These are phyloP conservation scores for Plasmodium cynomolgi DNA, from an alignment of 169 alveolate genomes.

Conservation along the genomic window DNA sequence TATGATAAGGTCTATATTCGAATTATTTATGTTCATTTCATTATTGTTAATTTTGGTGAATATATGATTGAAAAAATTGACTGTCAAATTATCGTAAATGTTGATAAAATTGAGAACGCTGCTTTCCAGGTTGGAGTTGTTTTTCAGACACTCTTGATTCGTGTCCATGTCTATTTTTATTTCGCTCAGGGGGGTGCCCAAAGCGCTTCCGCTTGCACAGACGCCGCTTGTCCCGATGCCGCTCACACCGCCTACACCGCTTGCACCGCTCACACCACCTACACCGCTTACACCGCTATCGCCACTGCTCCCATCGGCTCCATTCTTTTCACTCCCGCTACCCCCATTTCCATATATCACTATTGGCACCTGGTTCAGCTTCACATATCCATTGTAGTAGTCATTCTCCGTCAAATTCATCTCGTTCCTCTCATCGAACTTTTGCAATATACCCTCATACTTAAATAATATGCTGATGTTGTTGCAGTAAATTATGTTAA, in stretches of 20 bases:
- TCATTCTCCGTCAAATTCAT: slow-evolving; percentile 49
- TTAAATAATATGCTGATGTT: slow-evolving; percentile 32
- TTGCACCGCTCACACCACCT: neutral
- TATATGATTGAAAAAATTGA: slow-evolving; percentile 60
- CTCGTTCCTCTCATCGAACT: slow-evolving; percentile 55
- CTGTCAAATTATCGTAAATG: slow-evolving; percentile 55
- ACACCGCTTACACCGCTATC: neutral
- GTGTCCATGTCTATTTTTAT: slow-evolving; percentile 21
- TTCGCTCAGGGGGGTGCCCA: neutral
- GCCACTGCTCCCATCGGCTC: neutral
- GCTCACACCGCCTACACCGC: neutral
- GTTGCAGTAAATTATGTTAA: slow-evolving; percentile 67
- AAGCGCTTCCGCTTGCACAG: neutral
- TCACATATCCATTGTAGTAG: slow-evolving; percentile 55
- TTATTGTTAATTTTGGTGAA: slow-evolving; percentile 50
- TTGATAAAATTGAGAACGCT: slow-evolving; percentile 29
- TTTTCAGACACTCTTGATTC: slow-evolving; percentile 8
- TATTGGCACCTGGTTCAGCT: slow-evolving; percentile 47
- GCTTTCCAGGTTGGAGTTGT: slow-evolving; percentile 29
- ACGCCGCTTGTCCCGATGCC: neutral
- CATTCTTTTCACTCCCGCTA: neutral
- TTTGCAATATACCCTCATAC: slow-evolving; percentile 64
- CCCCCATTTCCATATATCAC: slow-evolving; percentile 3
- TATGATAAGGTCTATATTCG: slow-evolving; percentile 31
- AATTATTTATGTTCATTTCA: slow-evolving; percentile 54